Conservation (phyloP, 306 rosid genomes). For the Rosa chinensis region DNA sequence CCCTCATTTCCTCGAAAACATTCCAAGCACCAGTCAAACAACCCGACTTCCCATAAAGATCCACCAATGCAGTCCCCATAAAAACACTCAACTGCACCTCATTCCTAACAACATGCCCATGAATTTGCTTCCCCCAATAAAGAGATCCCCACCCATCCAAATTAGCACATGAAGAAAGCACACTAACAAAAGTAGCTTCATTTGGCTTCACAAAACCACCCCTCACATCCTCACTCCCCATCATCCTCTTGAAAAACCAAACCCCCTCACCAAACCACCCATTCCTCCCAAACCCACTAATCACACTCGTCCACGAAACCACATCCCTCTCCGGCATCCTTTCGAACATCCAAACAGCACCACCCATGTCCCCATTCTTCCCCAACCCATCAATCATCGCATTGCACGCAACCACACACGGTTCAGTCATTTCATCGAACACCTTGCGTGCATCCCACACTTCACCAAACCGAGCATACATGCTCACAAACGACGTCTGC, state of each 20-base stretch:
- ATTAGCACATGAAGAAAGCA: conserved; percentile 57
- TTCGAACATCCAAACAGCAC: conserved; percentile 50
- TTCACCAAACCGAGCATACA: conserved; percentile 29
- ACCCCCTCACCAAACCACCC: conserved; percentile 46
- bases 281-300: conserved; percentile 57
- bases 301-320: conserved; percentile 69
- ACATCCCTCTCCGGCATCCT: conserved; percentile 54
- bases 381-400: conserved; percentile 66
- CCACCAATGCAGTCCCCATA: conserved; percentile 57
- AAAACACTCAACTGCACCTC: conserved; percentile 44
- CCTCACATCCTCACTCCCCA: conserved; percentile 38
- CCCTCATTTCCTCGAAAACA: conserved; percentile 41
- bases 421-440: conserved; percentile 65
- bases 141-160: conserved; percentile 50
- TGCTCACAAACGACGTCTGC: conserved; percentile 51
- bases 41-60: conserved; percentile 80
- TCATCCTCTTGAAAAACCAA: conserved; percentile 54
- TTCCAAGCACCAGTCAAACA: conserved; percentile 37
- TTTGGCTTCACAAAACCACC: conserved; percentile 54
- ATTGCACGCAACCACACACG: conserved; percentile 55
- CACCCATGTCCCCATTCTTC: conserved; percentile 57
- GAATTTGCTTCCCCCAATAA: conserved; percentile 61
- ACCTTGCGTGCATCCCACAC: conserved; percentile 49
- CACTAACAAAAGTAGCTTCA: conserved; percentile 74
- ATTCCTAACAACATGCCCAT: conserved; percentile 45